Evolutionary conservation across 2,329 filamentous ascomycete species (phyloP).

Genomic region (Clonostachys chloroleuca): DNA sequence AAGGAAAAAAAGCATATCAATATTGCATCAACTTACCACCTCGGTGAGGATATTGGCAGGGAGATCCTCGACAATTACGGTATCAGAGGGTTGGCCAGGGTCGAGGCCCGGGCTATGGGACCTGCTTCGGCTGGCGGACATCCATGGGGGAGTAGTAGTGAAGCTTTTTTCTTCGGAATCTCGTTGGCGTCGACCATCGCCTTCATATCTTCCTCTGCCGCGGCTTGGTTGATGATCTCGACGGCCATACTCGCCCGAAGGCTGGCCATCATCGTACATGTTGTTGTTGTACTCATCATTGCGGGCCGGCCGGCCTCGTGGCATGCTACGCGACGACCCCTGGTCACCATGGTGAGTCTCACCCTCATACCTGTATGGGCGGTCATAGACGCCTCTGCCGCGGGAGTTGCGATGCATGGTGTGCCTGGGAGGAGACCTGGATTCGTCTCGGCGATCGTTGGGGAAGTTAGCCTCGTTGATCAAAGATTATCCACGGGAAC

Average conservation of each 20-base stretch:
- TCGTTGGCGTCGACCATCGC: conserved; percentile 11
- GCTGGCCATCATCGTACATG: conserved; percentile 32
- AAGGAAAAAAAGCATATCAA: neutral
- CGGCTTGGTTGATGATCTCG: conserved; percentile 3
- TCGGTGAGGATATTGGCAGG: conserved; percentile 1
- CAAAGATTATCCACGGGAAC: too few species aligned
- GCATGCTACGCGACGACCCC: conserved; percentile 2
- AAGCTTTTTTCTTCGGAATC: conserved; percentile 9
- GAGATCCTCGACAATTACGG: conserved; percentile 51
- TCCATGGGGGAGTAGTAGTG: conserved; percentile 14
- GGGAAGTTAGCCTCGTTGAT: conserved; percentile 34
- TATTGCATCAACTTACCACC: neutral
- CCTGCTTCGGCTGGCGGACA: conserved; percentile 19
- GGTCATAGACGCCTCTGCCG: conserved; percentile 12
- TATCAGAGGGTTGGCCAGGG: conserved; percentile 39
- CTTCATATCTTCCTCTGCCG: conserved; percentile 5
- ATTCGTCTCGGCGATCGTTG: conserved; percentile 34
- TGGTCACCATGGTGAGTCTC: conserved; percentile 13
- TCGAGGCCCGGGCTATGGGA: conserved; percentile 28
- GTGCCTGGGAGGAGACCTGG: conserved; percentile 36
- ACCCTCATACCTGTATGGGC: conserved; percentile 14
- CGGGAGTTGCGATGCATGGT: conserved; percentile 25
- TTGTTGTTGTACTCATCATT: conserved; percentile 18
- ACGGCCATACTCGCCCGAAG: conserved; percentile 17
- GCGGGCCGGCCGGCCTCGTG: conserved; percentile 10